A percentile compares a stretch with the other conserved stretches of the same genome.
Conservation (phyloP, 306 rosid species). For the Cucumis melo region DNA sequence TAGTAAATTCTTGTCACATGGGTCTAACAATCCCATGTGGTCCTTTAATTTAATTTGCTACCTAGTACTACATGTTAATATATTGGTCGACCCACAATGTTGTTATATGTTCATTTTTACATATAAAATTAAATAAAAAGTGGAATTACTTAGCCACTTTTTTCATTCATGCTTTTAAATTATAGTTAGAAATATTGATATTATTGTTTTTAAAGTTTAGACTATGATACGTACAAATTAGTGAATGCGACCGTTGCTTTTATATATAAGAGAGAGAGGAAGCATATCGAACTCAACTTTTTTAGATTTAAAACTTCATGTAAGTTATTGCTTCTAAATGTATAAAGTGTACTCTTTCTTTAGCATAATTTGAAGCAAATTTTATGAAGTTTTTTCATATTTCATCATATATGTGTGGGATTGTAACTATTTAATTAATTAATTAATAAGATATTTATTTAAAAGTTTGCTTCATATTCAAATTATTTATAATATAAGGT, state of each 20-base stretch:
- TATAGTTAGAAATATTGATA: background rate
- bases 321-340: background rate
- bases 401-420: too few species aligned
- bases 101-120: background rate
- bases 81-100: background rate
- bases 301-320: background rate
- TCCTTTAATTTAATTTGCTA: background rate
- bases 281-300: background rate
- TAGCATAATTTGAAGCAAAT: background rate
- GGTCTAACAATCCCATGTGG: background rate
- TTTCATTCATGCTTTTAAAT: background rate
- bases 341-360: background rate
- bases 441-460: too few species aligned
- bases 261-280: too few species aligned
- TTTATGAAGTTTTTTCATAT: too few species aligned
- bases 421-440: too few species aligned
- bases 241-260: too few species aligned
- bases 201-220: background rate
- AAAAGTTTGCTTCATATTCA: background rate
- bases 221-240: background rate
- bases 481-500: background rate
- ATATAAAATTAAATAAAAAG: background rate
- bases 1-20: background rate
- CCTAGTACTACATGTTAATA: background rate
- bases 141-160: background rate